phyloP scores from a whole-genome alignment of 768 basidiomycete species.

The Tricholoma sp. region DNA sequence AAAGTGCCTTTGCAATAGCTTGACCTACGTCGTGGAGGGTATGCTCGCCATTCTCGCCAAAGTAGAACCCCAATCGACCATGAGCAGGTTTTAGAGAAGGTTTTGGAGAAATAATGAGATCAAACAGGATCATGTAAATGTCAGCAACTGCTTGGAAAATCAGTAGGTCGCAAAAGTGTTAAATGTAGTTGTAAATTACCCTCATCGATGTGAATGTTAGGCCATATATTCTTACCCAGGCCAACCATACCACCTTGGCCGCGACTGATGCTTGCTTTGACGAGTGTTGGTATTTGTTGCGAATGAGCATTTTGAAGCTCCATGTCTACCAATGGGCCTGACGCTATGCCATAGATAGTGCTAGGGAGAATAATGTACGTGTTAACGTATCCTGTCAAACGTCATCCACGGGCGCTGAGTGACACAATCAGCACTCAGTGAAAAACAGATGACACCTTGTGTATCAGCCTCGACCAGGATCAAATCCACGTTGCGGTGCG shows the following conservation, averaged over 20 bases:
- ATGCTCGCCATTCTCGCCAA: constrained; percentile 46
- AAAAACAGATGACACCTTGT: constrained; percentile 28
- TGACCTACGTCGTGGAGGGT: constrained; percentile 27
- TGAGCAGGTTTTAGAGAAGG: constrained; percentile 29
- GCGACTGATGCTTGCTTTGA: constrained; percentile 40
- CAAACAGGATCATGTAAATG: constrained; percentile 40
- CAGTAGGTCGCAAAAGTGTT: background rate
- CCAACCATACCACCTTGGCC: constrained; percentile 52
- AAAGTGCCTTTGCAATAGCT: constrained; percentile 32
- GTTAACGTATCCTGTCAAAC: constrained; percentile 14
- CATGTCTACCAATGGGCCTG: constrained; percentile 39
- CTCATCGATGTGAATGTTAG: constrained; percentile 36
- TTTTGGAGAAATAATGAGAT: constrained; percentile 24
- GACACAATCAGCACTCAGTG: background rate
- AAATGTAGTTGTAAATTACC: background rate
- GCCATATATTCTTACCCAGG: constrained; percentile 55
- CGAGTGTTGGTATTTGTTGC: constrained; percentile 43
- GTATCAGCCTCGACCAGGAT: constrained; percentile 41
- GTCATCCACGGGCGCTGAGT: background rate
- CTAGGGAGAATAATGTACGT: constrained; percentile 46
- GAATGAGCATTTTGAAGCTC: constrained; percentile 53
- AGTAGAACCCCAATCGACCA: constrained; percentile 43
- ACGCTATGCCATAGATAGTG: constrained; percentile 57
- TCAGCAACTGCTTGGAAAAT: constrained; percentile 30
- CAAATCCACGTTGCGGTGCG: constrained; percentile 48